Conservation (phyloP, 371 early-diverging fungal genomes). For the Mycotypha africana region DNA sequence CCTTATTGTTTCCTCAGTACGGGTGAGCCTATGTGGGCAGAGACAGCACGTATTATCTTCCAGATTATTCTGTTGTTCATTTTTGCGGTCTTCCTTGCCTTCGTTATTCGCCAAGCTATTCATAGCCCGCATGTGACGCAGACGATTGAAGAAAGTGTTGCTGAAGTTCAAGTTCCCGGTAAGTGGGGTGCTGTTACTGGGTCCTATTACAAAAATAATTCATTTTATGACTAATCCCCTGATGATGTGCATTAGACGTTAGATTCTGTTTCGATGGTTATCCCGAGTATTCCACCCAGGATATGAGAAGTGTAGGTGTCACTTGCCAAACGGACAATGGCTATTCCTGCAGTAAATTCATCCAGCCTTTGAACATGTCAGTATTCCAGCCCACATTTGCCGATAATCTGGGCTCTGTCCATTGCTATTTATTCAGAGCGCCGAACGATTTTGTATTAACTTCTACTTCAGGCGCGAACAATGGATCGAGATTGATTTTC, state of each 20-base stretch:
- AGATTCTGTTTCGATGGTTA: conserved; percentile 47
- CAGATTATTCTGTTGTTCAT: conserved; percentile 37
- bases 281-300: conserved; percentile 5
- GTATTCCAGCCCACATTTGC: conserved; percentile 32
- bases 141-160: conserved; percentile 25
- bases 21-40: conserved; percentile 49
- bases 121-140: conserved; percentile 40
- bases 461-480: conserved; percentile 37
- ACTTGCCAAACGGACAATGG: conserved; percentile 37
- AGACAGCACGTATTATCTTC: conserved; percentile 35
- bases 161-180: conserved; percentile 32
- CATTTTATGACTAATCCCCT: too few species aligned
- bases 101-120: conserved; percentile 39
- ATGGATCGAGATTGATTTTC: conserved; percentile 36
- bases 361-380: conserved; percentile 27
- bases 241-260: too few species aligned
- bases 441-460: conserved; percentile 28
- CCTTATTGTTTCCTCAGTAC: conserved; percentile 16
- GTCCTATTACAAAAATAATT: too few species aligned
- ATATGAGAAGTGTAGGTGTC: conserved; percentile 21
- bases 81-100: conserved; percentile 31
- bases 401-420: conserved; percentile 32
- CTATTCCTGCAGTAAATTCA: conserved; percentile 21
- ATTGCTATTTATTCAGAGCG: conserved; percentile 36
- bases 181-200: too few species aligned